Conservation (phyloP, 495 filamentous ascomycete genomes). For the Xylaria bambusicola region DNA sequence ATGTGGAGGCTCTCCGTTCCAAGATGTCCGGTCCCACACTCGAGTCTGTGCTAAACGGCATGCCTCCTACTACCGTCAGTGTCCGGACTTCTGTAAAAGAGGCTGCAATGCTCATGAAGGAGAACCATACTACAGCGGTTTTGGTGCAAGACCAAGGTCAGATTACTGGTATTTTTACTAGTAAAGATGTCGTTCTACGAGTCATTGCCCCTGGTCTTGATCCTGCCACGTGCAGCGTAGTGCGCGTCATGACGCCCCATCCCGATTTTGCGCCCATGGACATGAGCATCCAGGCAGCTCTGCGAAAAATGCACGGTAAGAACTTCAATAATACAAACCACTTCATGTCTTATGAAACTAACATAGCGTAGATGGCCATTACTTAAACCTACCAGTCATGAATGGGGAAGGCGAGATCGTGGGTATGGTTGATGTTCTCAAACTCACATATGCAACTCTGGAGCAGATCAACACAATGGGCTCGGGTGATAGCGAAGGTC, state of each 20-base stretch:
- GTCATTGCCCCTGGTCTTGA: conserved; percentile 97
- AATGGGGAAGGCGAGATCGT: conserved; percentile 96
- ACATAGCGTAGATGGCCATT: conserved; percentile 77
- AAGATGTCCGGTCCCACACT: conserved; percentile 99
- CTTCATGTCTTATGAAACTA: conserved; percentile 10
- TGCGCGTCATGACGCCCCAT: conserved; percentile 98
- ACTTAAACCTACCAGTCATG: conserved; percentile 97
- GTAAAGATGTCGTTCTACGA: conserved; percentile 97
- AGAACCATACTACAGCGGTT: conserved; percentile 95
- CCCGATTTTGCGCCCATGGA: conserved; percentile 98
- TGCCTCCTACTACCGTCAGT: conserved; percentile 90
- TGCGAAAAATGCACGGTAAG: conserved; percentile 98
- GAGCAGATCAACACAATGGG: conserved; percentile 81
- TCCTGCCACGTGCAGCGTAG: conserved; percentile 92
- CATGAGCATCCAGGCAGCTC: conserved; percentile 97
- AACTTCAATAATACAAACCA: conserved; percentile 5
- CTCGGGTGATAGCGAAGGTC: conserved; percentile 79
- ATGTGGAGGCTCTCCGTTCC: conserved; percentile 88
- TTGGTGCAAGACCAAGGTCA: conserved; percentile 95
- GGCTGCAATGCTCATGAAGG: conserved; percentile 92
- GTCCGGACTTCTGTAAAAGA: conserved; percentile 96
- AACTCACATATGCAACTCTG: conserved; percentile 94
- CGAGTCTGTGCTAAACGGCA: conserved; percentile 88
- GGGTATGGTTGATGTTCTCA: conserved; percentile 98
- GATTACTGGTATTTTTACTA: conserved; percentile 98